phyloP scores from a whole-genome alignment of 805 yeast genomes.

The Metschnikowia anglica region DNA sequence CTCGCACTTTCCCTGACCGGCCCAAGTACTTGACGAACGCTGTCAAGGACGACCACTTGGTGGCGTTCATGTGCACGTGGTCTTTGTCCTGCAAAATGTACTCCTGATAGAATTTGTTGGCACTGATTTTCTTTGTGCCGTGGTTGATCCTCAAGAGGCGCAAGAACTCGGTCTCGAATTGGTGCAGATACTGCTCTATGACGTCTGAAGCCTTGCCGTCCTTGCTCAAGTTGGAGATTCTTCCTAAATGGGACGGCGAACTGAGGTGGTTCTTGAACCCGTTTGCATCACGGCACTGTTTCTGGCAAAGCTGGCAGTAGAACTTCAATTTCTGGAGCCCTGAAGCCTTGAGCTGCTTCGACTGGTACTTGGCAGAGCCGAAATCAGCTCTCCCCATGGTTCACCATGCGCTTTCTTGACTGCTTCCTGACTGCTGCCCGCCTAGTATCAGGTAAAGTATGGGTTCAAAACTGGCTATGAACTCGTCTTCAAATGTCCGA shows the following conservation, averaged over 20 bases:
- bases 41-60: conserved; percentile 71
- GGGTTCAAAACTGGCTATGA: no score
- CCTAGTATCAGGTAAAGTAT: no score
- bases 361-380: conserved; percentile 58
- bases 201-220: conserved; percentile 47
- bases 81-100: conserved; percentile 70
- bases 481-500: no score
- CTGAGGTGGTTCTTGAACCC: conserved; percentile 90
- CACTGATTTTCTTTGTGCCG: conserved; percentile 76
- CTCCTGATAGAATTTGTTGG: conserved; percentile 88
- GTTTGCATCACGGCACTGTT: conserved; percentile 94
- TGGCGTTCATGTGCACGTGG: conserved; percentile 90
- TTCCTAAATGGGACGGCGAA: conserved; percentile 73
- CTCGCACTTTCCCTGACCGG: conserved; percentile 52
- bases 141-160: conserved; percentile 62
- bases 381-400: conserved; percentile 36
- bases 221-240: conserved; percentile 38
- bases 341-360: conserved; percentile 73
- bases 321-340: conserved; percentile 84
- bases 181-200: conserved; percentile 56
- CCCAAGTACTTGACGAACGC: conserved; percentile 65
- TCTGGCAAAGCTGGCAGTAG: conserved; percentile 89
- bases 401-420: not conserved
- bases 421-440: no score
- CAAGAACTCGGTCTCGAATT: conserved; percentile 66